Evolutionary conservation across 495 filamentous ascomycete genomes (phyloP).

Genomic region (Cudoniella acicularis): DNA sequence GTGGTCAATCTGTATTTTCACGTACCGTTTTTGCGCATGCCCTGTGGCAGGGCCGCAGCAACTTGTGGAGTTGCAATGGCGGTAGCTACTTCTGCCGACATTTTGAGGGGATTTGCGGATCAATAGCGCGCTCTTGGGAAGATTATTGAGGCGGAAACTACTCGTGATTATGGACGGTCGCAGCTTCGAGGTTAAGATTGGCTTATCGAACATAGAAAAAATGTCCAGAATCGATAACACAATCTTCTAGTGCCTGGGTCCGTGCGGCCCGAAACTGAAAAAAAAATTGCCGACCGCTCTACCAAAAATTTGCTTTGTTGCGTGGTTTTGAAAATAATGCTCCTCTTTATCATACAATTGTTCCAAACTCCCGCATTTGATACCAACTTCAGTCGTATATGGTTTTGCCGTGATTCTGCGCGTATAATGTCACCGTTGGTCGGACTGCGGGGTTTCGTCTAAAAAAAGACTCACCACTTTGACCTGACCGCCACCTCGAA

Average conservation of each 20-base stretch:
- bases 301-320: conserved; percentile 1
- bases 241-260: not conserved
- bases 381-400: not conserved
- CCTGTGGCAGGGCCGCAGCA: conserved; percentile 27
- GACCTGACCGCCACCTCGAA: conserved; percentile 9
- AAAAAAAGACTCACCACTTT: not conserved
- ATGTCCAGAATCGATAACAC: conserved; percentile 8
- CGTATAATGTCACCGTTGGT: not conserved
- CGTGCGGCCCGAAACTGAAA: not conserved
- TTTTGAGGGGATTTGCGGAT: not conserved
- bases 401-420: not conserved
- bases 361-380: not conserved
- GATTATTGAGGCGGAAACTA: not conserved
- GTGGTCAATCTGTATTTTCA: not conserved
- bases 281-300: not conserved
- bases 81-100: conserved; percentile 16
- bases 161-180: too few species aligned
- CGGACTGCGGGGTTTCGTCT: not conserved
- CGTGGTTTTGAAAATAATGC: conserved; percentile 1
- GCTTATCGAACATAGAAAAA: conserved; percentile 14
- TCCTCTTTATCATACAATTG: not conserved
- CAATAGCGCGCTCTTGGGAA: not conserved
- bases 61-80: not conserved
- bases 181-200: not conserved
- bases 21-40: conserved; percentile 66